Evolutionary conservation across 1,139 yeast species (phyloP).

Genomic region (Diutina neorugosa): DNA sequence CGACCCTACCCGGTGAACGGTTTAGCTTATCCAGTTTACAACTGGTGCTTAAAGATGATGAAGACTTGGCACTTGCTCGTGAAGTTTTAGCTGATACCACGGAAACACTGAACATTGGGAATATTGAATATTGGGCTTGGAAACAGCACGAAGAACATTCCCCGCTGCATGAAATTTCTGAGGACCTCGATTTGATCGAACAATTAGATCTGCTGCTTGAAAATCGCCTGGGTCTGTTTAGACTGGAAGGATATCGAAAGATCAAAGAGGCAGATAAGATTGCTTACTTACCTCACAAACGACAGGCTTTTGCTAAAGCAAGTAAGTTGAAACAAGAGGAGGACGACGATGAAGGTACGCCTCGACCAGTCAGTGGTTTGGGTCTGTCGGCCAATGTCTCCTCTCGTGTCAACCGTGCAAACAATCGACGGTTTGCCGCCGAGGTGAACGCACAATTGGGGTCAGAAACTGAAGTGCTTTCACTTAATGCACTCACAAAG

Average conservation of each 20-base stretch:
- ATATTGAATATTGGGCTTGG: conserved; percentile 61
- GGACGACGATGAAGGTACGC: neutral
- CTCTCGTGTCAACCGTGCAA: conserved; percentile 81
- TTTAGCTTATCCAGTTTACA: conserved; percentile 43
- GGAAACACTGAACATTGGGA: conserved; percentile 19
- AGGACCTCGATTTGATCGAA: neutral
- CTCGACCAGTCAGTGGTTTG: neutral
- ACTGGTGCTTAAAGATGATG: conserved; percentile 52
- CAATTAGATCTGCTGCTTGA: conserved; percentile 16
- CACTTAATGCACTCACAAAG: conserved; percentile 68
- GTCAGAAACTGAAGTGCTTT: conserved; percentile 68
- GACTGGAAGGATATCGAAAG: conserved; percentile 64
- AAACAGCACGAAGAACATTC: conserved; percentile 25
- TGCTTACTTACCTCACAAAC: conserved; percentile 69
- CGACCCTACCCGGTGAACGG: neutral
- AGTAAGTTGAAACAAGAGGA: neutral
- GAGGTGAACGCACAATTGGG: conserved; percentile 81
- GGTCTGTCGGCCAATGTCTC: conserved; percentile 3
- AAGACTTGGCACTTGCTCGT: conserved; percentile 48
- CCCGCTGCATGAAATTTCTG: neutral
- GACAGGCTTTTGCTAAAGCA: conserved; percentile 16
- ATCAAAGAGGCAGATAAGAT: conserved; percentile 63
- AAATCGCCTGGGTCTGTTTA: conserved; percentile 49
- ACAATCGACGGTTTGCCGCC: conserved; percentile 82
- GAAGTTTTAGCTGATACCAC: conserved; percentile 24